phyloP scores from a whole-genome alignment of 768 basidiomycete genomes.

The Boletus eberwhitei region DNA sequence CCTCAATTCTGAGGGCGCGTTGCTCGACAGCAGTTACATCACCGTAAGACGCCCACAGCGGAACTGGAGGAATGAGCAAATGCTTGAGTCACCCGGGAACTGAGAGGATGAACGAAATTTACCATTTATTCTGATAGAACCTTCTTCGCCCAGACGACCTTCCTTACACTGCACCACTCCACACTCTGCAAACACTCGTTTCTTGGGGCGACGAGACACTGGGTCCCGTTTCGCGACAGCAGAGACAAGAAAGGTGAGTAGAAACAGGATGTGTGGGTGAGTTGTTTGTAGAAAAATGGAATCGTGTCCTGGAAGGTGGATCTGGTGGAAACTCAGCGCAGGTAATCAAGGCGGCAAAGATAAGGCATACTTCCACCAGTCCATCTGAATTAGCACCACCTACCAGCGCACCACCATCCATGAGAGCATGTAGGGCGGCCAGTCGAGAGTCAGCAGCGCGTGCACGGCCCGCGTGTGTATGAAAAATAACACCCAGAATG shows the following conservation, averaged over 20 bases:
- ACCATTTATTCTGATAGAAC: slow-evolving; percentile 16
- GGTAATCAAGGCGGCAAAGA: slow-evolving; percentile 18
- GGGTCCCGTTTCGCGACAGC: slow-evolving; percentile 67
- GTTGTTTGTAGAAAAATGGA: slow-evolving; percentile 58
- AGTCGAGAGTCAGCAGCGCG: slow-evolving; percentile 49
- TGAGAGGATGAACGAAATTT: not conserved
- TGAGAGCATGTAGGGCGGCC: slow-evolving; percentile 57
- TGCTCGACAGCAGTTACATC: slow-evolving; percentile 50
- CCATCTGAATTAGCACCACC: slow-evolving; percentile 36
- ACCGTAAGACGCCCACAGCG: slow-evolving; percentile 48
- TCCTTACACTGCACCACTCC: slow-evolving; percentile 48
- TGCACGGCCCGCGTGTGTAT: slow-evolving; percentile 56
- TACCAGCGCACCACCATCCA: slow-evolving; percentile 55
- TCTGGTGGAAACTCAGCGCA: slow-evolving; percentile 14
- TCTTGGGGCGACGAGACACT: slow-evolving; percentile 70
- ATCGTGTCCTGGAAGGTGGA: slow-evolving; percentile 34
- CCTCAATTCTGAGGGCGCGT: slow-evolving; percentile 58
- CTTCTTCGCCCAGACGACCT: slow-evolving; percentile 37
- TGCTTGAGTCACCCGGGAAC: not conserved
- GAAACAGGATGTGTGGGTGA: slow-evolving; percentile 62
- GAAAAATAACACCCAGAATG: slow-evolving; percentile 56
- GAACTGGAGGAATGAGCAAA: slow-evolving; percentile 36
- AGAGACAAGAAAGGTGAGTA: slow-evolving; percentile 66
- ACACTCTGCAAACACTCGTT: slow-evolving; percentile 64
- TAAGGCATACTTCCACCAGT: slow-evolving; percentile 33